Conservation (phyloP, 139 green algal species). For the Chlamydomonas sp. region DNA sequence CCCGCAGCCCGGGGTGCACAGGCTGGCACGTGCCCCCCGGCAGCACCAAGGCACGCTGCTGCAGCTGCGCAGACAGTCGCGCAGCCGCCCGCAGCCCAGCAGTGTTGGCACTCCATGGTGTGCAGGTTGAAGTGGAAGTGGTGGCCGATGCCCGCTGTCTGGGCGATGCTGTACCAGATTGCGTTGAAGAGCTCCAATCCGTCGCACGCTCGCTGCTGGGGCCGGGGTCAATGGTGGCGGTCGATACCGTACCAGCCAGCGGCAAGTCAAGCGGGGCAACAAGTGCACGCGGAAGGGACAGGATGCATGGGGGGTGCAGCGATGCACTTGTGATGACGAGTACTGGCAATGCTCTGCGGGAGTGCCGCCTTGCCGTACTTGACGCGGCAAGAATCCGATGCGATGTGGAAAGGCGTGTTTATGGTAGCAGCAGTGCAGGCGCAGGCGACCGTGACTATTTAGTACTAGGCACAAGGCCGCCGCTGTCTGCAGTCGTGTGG, state of each 20-base stretch:
- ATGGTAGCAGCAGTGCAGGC: too few species aligned
- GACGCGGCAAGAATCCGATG: too few species aligned
- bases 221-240: too few species aligned
- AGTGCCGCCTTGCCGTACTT: too few species aligned
- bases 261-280: too few species aligned
- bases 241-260: too few species aligned
- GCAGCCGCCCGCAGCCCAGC: background rate
- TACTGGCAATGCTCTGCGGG: too few species aligned
- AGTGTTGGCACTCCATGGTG: background rate
- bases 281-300: too few species aligned
- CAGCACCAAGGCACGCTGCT: background rate
- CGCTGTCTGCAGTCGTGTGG: background rate
- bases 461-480: background rate
- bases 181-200: conserved; percentile 1
- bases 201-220: background rate
- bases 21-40: background rate
- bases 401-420: too few species aligned
- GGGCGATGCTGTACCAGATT: conserved; percentile 27
- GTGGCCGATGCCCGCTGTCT: background rate
- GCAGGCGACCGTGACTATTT: too few species aligned
- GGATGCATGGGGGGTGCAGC: too few species aligned
- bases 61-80: background rate
- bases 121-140: background rate
- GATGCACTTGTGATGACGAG: too few species aligned
- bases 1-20: background rate